A percentile compares a stretch with the other conserved stretches of the same genome.
Evolutionary conservation across 2,329 filamentous ascomycete genomes (phyloP).

Genomic region (Fusarium sp.): DNA sequence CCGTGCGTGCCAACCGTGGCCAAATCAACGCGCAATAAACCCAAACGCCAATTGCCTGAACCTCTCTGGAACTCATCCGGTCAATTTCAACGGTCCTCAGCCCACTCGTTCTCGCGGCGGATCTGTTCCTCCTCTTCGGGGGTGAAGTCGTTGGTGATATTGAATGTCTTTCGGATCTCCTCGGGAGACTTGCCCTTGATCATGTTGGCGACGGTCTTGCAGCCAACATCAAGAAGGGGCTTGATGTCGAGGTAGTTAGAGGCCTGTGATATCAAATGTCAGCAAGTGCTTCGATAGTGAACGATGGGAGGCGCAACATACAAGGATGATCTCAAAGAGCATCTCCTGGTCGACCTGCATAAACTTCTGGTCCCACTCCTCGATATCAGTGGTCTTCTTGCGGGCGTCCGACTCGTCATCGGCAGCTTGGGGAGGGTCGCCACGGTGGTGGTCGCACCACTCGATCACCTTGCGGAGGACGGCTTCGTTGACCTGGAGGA

Average conservation of each 20-base stretch:
- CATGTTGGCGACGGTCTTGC: constrained; percentile 99
- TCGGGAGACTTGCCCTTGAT: constrained; percentile 99
- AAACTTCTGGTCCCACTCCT: constrained; percentile 99
- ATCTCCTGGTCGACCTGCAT: constrained; percentile 99
- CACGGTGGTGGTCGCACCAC: constrained; percentile 96
- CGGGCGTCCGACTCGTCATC: constrained; percentile 94
- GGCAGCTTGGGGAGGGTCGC: constrained; percentile 82
- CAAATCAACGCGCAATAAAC: constrained; percentile 33
- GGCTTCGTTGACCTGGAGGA: constrained; percentile 83
- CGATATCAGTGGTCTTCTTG: constrained; percentile 99
- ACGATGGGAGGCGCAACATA: constrained; percentile 58
- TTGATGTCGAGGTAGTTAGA: constrained; percentile 99
- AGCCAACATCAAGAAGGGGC: constrained; percentile 95
- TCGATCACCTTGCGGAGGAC: constrained; percentile 97
- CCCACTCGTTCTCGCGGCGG: constrained; percentile 90
- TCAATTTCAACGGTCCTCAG: constrained; percentile 76
- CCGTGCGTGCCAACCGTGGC: constrained; percentile 32
- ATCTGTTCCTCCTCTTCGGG: constrained; percentile 99
- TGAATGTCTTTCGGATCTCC: constrained; percentile 99
- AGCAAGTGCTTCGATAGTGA: constrained; percentile 19
- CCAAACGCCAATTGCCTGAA: constrained; percentile 38
- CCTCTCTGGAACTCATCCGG: background rate
- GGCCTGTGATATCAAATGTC: constrained; percentile 65
- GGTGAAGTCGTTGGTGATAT: constrained; percentile 99
- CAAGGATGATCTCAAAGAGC: constrained; percentile 98